phyloP scores from a whole-genome alignment of 768 basidiomycete genomes.

The Psilocybe azurescens region DNA sequence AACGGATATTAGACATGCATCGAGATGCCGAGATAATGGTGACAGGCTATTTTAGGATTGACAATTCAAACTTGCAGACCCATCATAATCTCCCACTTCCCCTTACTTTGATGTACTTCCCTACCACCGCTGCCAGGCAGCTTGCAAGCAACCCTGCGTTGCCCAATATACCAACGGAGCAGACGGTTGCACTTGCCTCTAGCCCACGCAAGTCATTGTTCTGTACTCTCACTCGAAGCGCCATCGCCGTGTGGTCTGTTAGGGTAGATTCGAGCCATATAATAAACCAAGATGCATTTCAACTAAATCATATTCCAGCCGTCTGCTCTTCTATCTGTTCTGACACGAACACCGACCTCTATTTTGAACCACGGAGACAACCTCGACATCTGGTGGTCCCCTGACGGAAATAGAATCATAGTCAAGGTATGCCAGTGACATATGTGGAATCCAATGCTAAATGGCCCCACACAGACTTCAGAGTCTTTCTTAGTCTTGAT shows the following conservation, averaged over 20 bases:
- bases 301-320: constrained; percentile 51
- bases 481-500: constrained; percentile 82
- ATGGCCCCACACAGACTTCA: constrained; percentile 62
- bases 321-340: constrained; percentile 69
- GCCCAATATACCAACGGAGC: constrained; percentile 63
- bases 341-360: constrained; percentile 79
- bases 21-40: constrained; percentile 8
- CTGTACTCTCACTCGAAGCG: constrained; percentile 71
- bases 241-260: constrained; percentile 82
- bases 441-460: not conserved
- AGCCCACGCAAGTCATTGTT: constrained; percentile 83
- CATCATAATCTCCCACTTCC: not conserved
- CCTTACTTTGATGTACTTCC: constrained; percentile 77
- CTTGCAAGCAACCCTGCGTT: constrained; percentile 74
- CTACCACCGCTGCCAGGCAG: constrained; percentile 77
- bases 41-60: constrained; percentile 20
- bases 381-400: constrained; percentile 76
- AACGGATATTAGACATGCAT: constrained; percentile 15
- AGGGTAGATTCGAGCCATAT: constrained; percentile 44
- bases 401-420: constrained; percentile 79
- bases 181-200: constrained; percentile 59
- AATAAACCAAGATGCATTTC: not conserved
- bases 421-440: constrained; percentile 60
- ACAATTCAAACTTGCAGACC: constrained; percentile 1
- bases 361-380: constrained; percentile 88